These are phyloP conservation scores for Nemania diffusa DNA, from an alignment of 2,329 filamentous ascomycete genomes.

Conservation along the genomic window DNA sequence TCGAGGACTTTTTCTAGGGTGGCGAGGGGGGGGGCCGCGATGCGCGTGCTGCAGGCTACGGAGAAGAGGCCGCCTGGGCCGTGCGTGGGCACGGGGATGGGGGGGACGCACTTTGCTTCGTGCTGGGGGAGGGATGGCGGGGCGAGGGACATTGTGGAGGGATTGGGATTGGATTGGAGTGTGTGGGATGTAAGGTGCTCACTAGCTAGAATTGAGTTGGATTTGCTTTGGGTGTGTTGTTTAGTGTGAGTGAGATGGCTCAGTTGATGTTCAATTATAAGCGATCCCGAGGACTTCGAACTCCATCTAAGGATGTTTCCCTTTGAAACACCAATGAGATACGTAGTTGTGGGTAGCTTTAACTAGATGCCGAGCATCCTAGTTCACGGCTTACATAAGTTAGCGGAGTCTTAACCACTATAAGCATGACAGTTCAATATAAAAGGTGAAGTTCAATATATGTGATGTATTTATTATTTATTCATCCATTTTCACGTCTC, in stretches of 20 bases:
- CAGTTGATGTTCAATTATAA: background rate
- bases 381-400: slow-evolving; percentile 2
- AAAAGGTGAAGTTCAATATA: background rate
- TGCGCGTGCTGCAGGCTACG: slow-evolving; percentile 27
- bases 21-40: slow-evolving; percentile 17
- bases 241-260: background rate
- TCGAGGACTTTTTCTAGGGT: slow-evolving; percentile 33
- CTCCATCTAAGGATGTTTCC: too few species aligned
- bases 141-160: slow-evolving; percentile 24
- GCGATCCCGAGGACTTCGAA: too few species aligned
- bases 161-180: background rate
- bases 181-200: too few species aligned
- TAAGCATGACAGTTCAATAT: too few species aligned
- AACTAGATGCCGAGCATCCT: too few species aligned
- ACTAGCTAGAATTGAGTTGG: too few species aligned
- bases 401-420: background rate
- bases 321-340: too few species aligned
- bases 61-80: slow-evolving; percentile 32
- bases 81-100: slow-evolving; percentile 34
- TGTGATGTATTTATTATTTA: background rate
- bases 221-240: background rate
- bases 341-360: too few species aligned
- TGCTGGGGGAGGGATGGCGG: slow-evolving; percentile 26
- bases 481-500: background rate
- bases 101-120: slow-evolving; percentile 16